A percentile compares a stretch with the other conserved stretches of the same genome.
Evolutionary conservation across 257 asterid species (phyloP).

Genomic region (Solanum chiquidenum): DNA sequence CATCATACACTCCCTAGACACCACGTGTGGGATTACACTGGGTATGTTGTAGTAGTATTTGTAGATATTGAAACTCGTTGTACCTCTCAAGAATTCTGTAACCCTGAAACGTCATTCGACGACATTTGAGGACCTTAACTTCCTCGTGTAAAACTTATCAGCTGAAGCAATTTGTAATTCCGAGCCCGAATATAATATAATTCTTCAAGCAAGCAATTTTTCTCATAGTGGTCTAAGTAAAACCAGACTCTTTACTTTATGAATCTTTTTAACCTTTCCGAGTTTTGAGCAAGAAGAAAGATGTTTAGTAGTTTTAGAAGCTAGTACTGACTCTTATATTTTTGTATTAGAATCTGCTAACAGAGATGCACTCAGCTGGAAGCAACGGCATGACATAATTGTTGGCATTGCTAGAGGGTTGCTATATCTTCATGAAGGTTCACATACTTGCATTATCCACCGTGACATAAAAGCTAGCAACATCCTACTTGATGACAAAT

Average conservation of each 20-base stretch:
- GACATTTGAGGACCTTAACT: not conserved
- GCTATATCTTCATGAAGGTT: constrained; percentile 81
- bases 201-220: not conserved
- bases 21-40: not conserved
- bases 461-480: constrained; percentile 95
- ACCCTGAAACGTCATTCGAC: not conserved
- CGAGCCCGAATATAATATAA: not conserved
- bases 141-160: not conserved
- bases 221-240: not conserved
- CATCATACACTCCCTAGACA: not conserved
- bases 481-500: constrained; percentile 73
- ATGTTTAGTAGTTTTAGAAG: not conserved
- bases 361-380: constrained; percentile 58
- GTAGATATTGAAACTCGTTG: not conserved
- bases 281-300: not conserved
- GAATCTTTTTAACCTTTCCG: not conserved
- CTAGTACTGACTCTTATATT: constrained; percentile 5
- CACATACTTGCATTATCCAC: constrained; percentile 69
- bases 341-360: constrained; percentile 37
- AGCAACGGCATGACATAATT: constrained; percentile 61
- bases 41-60: not conserved
- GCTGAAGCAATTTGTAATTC: not conserved
- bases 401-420: constrained; percentile 78
- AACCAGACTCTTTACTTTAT: not conserved
- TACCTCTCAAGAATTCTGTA: not conserved